Evolutionary conservation across 805 yeast genomes (phyloP), one percentile per base, ranked within the genome.

Genomic region (Wickerhamiella parazyma): DNA sequence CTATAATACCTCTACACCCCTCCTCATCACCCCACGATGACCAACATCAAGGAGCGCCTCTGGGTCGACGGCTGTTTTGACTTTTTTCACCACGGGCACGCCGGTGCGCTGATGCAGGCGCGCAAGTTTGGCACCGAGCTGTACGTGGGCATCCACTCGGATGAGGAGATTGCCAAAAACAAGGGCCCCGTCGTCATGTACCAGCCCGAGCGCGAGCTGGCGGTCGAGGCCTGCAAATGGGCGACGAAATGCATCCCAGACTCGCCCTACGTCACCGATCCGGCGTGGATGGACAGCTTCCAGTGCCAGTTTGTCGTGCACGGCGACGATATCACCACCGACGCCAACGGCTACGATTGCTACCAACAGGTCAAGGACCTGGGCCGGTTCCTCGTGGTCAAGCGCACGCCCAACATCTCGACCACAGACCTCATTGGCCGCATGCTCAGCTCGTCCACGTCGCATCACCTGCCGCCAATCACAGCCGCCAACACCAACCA

Each of bases 31-130:
- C 31, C 16, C 16, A 28, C 31, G 28, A 7, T 11, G 31, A 28
- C 31, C 31, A 11, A 28, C 31, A 28, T 28, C 29, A 12, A 20
- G 7, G 42, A 39, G 39, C 56, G 80, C 41, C 80, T 89, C 47
- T 91, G 98, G 98, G 76, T 91, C 22, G 98, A 91, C 60, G 98
- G 98, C 0, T 91, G 98, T 59, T 91, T 91, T 63, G 98, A 91
- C 61, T 91, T 91, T 64, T 84, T 94, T 34, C 98, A 91, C 60
- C 97, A 91, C 57, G 97, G 72, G 19, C 98, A 91, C 55, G 94
- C 96, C 2, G 96, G 96, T 24, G 98, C 97, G 17, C 77, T 91
- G 73, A 64, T 83, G 45, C 98, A 91, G 60, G 95, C 98, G 0
- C 71, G 94, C 33, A 83, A 78, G 53, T 70, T 81, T 14, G 95